Evolutionary conservation across 2,329 filamentous ascomycete species (phyloP).

Genomic region (Fusarium keratoplasticum): DNA sequence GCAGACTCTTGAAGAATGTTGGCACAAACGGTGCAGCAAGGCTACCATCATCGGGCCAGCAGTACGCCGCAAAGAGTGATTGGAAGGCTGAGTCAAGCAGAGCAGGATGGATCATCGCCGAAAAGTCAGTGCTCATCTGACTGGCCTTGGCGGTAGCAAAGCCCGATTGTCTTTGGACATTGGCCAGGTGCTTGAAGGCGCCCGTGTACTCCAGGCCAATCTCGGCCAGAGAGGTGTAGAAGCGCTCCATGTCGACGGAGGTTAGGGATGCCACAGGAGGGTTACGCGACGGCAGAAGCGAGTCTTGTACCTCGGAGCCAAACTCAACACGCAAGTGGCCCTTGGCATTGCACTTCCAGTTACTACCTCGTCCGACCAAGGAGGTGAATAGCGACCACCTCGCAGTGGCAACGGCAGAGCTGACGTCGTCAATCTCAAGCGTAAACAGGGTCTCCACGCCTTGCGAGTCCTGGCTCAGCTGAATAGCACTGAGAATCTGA

Average conservation of each 20-base stretch:
- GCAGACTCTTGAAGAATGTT: not conserved
- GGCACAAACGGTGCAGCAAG: not conserved
- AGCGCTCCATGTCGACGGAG: not conserved
- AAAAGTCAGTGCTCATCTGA: not conserved
- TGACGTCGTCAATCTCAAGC: not conserved
- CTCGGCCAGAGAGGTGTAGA: not conserved
- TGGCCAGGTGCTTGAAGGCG: not conserved
- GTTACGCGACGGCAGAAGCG: not conserved
- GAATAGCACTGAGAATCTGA: not conserved
- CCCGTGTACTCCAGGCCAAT: not conserved
- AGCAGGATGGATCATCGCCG: not conserved
- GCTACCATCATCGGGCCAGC: not conserved
- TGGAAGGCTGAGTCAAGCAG: not conserved
- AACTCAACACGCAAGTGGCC: not conserved
- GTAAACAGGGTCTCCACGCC: not conserved
- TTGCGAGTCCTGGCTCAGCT: not conserved
- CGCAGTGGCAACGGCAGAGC: not conserved
- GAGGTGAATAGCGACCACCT: not conserved
- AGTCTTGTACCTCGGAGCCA: not conserved
- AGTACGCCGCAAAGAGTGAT: not conserved
- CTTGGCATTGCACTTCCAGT: not conserved
- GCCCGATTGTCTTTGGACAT: not conserved
- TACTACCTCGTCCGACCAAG: not conserved
- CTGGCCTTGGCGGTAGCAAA: not conserved
- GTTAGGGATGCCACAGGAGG: not conserved